Evolutionary conservation across 2,329 filamentous ascomycete genomes (phyloP).

Genomic region (Cytospora piceae): DNA sequence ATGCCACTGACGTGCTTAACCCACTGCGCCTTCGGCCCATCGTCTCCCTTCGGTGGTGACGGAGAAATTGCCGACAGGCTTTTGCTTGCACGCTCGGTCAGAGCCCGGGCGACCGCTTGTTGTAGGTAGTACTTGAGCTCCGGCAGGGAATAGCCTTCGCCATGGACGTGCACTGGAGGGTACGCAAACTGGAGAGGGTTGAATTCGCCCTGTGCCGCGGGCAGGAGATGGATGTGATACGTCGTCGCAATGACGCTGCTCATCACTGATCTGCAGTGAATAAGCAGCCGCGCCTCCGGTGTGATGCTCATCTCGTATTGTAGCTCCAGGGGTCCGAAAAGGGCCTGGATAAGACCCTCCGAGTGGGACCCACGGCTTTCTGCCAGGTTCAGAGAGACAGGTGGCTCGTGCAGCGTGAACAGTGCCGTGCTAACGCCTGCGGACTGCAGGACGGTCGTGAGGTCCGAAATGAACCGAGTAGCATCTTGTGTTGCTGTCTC

Average conservation of each 20-base stretch:
- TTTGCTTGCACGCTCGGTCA: conserved; percentile 42
- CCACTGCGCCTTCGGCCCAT: conserved; percentile 34
- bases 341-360: conserved; percentile 49
- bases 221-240: conserved; percentile 47
- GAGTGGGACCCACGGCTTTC: conserved; percentile 40
- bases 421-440: conserved; percentile 49
- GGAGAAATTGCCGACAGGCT: conserved; percentile 35
- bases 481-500: conserved; percentile 46
- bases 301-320: conserved; percentile 51
- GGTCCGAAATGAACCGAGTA: conserved; percentile 47
- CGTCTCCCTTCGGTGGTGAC: conserved; percentile 11
- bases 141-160: conserved; percentile 49
- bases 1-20: conserved; percentile 40
- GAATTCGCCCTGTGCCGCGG: conserved; percentile 34
- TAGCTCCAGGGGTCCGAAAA: conserved; percentile 48
- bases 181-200: conserved; percentile 45
- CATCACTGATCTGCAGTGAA: conserved; percentile 51
- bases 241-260: conserved; percentile 49
- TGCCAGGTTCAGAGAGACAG: conserved; percentile 35
- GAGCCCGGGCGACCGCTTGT: conserved; percentile 46
- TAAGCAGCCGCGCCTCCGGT: conserved; percentile 45
- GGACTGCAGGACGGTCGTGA: conserved; percentile 49
- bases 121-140: conserved; percentile 53
- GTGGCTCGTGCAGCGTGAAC: conserved; percentile 48
- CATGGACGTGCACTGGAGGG: conserved; percentile 44